Evolutionary conservation across 1,139 yeast genomes (phyloP), one percentile per base, ranked within the genome.

Genomic region (Zygoascus meyerae): DNA sequence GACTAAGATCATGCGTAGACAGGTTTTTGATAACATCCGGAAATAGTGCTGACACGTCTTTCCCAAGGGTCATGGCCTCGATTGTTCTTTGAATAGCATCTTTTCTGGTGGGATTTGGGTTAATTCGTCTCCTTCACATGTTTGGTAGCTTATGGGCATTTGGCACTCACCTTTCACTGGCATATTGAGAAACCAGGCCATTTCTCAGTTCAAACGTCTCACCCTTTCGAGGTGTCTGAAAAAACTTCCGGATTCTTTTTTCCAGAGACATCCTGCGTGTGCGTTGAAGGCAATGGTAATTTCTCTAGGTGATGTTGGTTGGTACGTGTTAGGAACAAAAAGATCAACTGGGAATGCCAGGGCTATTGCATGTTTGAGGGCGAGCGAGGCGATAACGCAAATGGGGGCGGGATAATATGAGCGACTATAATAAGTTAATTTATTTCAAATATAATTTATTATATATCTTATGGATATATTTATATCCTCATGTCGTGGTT

Each of bases 51-150:
- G 95, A 86, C 28, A 94, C 97, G 66, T 94, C 98, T 64, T 94
- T 94, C n/a, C 98, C 98, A 30, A 90, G 79, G 0, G 98, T 94
- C 99, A 94, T 94, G 52, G 97, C 97, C 50, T 94, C 95, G 61
- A 94, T 94, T 18, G 95, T 95, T 49, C 96, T 75, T 67, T 90
- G 95, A 56, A 94, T 94, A 26, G 98, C 95, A 66, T 94, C 98
- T 65, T 92, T 94, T 52, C 96, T 60, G 34, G 8, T 14, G 14
- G 10, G 8, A 18, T 16, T 17, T 17, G 21, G 17, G 35, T 46
- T 26, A 36, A 18, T 12, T 17, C 16, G 5, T 15, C 35, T n/a
- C n/a, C n/a, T n/a, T n/a, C n/a, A n/a, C n/a, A n/a, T n/a, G n/a
- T n/a, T n/a, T n/a, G n/a, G n/a, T n/a, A n/a, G n/a, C n/a, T n/a